Percentiles rank a stretch among this genome's conserved stretches.
phyloP scores from a whole-genome alignment of 371 early-diverging fungal species.

The Rhizopus microsporus region DNA sequence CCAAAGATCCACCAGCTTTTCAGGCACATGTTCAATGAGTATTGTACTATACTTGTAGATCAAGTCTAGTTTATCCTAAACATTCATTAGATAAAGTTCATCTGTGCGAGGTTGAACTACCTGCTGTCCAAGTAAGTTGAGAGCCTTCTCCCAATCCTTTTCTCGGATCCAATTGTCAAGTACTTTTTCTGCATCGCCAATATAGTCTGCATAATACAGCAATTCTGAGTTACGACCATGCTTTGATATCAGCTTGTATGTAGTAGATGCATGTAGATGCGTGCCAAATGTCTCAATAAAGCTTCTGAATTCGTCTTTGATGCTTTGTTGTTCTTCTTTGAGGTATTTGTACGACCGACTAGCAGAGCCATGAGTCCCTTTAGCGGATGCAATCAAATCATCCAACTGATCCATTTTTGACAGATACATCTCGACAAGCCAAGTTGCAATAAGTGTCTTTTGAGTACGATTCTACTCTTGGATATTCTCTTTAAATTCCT shows the following conservation, averaged over 20 bases:
- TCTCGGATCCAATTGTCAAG: constrained; percentile 80
- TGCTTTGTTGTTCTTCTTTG: constrained; percentile 47
- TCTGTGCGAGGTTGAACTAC: constrained; percentile 27
- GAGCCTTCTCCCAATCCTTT: constrained; percentile 71
- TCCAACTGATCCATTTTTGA: constrained; percentile 73
- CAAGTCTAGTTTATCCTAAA: constrained; percentile 67
- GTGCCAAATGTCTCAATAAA: constrained; percentile 70
- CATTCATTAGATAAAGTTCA: constrained; percentile 39
- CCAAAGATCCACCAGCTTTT: constrained; percentile 80
- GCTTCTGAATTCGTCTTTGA: constrained; percentile 68
- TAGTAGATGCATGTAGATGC: constrained; percentile 66
- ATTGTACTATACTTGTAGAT: constrained; percentile 85
- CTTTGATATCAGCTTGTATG: constrained; percentile 77
- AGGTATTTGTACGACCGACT: constrained; percentile 22
- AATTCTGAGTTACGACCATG: constrained; percentile 82
- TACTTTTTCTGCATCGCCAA: constrained; percentile 81
- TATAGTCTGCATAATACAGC: constrained; percentile 75
- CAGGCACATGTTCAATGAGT: constrained; percentile 81
- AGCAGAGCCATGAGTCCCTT: constrained; percentile 19
- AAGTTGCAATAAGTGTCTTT: constrained; percentile 78
- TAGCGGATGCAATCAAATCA: constrained; percentile 53
- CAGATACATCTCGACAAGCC: constrained; percentile 88
- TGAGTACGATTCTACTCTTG: constrained; percentile 73
- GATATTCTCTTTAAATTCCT: not conserved
- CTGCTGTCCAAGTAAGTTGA: constrained; percentile 76